These are phyloP conservation scores for Citrus mangshanensis DNA, from an alignment of 345 rosid genomes.

Conservation along the genomic window DNA sequence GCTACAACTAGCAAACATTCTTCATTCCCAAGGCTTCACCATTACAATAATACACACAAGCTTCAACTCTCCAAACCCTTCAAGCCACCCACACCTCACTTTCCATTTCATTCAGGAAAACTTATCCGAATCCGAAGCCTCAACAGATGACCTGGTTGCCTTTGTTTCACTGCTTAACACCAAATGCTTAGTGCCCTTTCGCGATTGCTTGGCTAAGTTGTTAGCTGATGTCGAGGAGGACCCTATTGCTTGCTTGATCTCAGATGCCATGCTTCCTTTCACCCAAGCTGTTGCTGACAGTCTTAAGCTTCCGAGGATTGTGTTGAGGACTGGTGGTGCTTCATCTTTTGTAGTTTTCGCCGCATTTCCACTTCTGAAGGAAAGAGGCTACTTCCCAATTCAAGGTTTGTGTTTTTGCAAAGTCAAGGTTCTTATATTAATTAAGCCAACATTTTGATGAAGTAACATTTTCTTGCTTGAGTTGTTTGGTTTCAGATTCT, in stretches of 20 bases:
- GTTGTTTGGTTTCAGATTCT: slow-evolving; percentile 6
- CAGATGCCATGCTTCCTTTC: slow-evolving; percentile 28
- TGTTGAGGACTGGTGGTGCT: slow-evolving; percentile 32
- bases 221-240: slow-evolving; percentile 9
- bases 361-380: slow-evolving; percentile 28
- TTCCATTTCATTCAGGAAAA: slow-evolving; percentile 25
- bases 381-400: slow-evolving; percentile 33
- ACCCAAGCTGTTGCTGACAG: slow-evolving; percentile 27
- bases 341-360: slow-evolving; percentile 28
- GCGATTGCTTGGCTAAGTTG: slow-evolving; percentile 23
- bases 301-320: slow-evolving; percentile 25
- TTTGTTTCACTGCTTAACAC: slow-evolving; percentile 16
- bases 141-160: neutral
- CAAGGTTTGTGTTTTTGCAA: slow-evolving; percentile 14
- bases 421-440: neutral
- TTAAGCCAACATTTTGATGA: neutral
- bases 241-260: slow-evolving; percentile 23
- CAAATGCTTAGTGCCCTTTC: slow-evolving; percentile 17
- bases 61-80: slow-evolving; percentile 33
- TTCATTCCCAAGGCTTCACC: slow-evolving; percentile 29
- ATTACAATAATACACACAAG: slow-evolving; percentile 29
- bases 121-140: slow-evolving; percentile 12
- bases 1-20: slow-evolving; percentile 33
- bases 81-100: slow-evolving; percentile 28
- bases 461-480: neutral